Conservation (phyloP, 2,329 filamentous ascomycete species). For the Ramichloridium luteum region DNA sequence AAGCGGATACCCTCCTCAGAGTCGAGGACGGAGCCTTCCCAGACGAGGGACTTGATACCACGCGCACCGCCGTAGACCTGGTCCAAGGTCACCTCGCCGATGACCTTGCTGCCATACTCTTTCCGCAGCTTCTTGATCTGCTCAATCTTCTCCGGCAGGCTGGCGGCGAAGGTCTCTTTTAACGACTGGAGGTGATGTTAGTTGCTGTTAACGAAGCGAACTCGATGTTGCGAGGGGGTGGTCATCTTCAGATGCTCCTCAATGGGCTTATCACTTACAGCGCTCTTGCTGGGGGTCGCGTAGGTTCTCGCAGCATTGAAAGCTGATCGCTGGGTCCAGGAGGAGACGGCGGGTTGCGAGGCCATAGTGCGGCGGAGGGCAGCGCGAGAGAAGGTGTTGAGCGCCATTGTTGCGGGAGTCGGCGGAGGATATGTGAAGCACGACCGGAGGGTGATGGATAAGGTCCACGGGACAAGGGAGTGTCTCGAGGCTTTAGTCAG, state of each 20-base stretch:
- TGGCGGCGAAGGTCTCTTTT: slow-evolving; percentile 96
- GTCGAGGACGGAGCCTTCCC: slow-evolving; percentile 97
- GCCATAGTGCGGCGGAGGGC: slow-evolving; percentile 67
- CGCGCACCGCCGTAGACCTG: slow-evolving; percentile 99
- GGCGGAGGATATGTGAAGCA: too few relatives aligned
- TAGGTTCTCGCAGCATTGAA: slow-evolving; percentile 83
- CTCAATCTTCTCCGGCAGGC: slow-evolving; percentile 91
- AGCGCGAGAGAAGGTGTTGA: slow-evolving; percentile 41
- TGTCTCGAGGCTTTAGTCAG: too few relatives aligned
- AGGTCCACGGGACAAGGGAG: too few relatives aligned
- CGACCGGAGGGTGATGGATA: slow-evolving; percentile 9
- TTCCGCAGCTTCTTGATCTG: slow-evolving; percentile 98
- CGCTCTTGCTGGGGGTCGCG: slow-evolving; percentile 82
- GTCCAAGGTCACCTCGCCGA: slow-evolving; percentile 97
- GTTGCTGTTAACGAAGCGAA: too few relatives aligned
- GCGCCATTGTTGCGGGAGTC: slow-evolving; percentile 21
- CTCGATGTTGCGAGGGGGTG: slow-evolving; percentile 6
- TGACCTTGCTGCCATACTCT: slow-evolving; percentile 89
- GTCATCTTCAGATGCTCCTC: slow-evolving; percentile 18
- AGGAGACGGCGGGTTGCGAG: slow-evolving; percentile 47
- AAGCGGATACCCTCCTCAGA: slow-evolving; percentile 98
- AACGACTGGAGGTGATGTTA: slow-evolving; percentile 56
- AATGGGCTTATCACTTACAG: slow-evolving; percentile 44
- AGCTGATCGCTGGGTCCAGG: slow-evolving; percentile 44
- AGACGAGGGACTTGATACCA: slow-evolving; percentile 96